phyloP scores from a whole-genome alignment of 2,329 filamentous ascomycete genomes.

The Penicillium sp. region DNA sequence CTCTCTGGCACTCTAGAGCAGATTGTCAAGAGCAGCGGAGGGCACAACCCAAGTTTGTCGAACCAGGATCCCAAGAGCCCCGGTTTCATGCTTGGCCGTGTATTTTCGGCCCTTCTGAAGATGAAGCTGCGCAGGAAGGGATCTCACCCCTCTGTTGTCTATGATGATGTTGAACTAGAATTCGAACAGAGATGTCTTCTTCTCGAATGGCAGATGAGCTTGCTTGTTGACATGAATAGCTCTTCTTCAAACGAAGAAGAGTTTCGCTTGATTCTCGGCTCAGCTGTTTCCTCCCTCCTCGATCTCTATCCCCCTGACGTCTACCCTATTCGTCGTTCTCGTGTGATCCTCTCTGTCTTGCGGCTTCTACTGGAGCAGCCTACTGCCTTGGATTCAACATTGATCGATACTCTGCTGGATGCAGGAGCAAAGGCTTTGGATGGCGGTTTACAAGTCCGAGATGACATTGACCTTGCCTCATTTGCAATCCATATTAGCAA shows the following conservation, averaged over 20 bases:
- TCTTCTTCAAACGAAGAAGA: conserved; percentile 26
- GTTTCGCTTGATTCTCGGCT: conserved; percentile 26
- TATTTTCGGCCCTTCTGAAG: conserved; percentile 36
- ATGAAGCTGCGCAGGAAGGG: conserved; percentile 32
- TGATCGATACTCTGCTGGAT: conserved; percentile 26
- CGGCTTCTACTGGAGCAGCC: conserved; percentile 35
- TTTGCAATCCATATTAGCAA: conserved; percentile 30
- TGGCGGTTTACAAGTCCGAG: conserved; percentile 9
- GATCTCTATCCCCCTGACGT: conserved; percentile 28
- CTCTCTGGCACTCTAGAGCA: conserved; percentile 34
- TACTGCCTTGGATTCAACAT: conserved; percentile 21
- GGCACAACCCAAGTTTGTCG: conserved; percentile 24
- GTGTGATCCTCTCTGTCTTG: conserved; percentile 34
- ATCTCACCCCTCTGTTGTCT: conserved; percentile 24
- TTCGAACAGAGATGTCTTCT: conserved; percentile 28
- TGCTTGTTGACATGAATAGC: conserved; percentile 31
- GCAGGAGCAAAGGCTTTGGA: conserved; percentile 25
- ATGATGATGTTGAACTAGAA: conserved; percentile 30
- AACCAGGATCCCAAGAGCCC: conserved; percentile 35
- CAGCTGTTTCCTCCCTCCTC: conserved; percentile 31
- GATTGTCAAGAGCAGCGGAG: conserved; percentile 24
- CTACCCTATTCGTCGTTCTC: conserved; percentile 38
- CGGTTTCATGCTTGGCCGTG: conserved; percentile 37
- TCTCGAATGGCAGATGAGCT: conserved; percentile 38
- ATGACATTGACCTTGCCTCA: conserved; percentile 26